phyloP scores from a whole-genome alignment of 306 rosid species.

The Lotus japonicus region DNA sequence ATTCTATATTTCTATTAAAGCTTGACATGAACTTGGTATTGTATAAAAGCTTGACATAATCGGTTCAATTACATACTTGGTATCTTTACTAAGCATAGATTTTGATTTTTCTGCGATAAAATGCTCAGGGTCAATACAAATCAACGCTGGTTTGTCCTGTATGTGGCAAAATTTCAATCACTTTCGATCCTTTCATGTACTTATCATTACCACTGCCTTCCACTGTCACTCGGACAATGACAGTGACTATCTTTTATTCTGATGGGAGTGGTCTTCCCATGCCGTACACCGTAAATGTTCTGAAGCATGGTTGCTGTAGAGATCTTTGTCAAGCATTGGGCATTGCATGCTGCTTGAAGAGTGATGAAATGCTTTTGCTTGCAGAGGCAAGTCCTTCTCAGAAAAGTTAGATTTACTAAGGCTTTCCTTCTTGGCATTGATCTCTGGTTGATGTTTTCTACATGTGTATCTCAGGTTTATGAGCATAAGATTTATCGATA shows the following conservation, averaged over 20 bases:
- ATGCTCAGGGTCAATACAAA: slow-evolving; percentile 93
- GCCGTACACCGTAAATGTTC: slow-evolving; percentile 70
- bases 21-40: slow-evolving; percentile 1
- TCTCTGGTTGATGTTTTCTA: slow-evolving; percentile 20
- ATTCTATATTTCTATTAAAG: slow-evolving; percentile 17
- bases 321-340: slow-evolving; percentile 70
- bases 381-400: slow-evolving; percentile 62
- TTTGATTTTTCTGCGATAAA: slow-evolving; percentile 13
- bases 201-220: slow-evolving; percentile 95
- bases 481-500: slow-evolving; percentile 66
- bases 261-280: slow-evolving; percentile 91
- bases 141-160: slow-evolving; percentile 94
- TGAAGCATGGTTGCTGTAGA: slow-evolving; percentile 62
- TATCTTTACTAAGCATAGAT: slow-evolving; percentile 7
- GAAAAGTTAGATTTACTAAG: background rate
- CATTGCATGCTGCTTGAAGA: slow-evolving; percentile 77
- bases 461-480: slow-evolving; percentile 51
- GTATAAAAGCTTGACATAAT: slow-evolving; percentile 12
- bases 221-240: slow-evolving; percentile 70
- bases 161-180: slow-evolving; percentile 87
- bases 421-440: background rate
- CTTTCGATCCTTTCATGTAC: slow-evolving; percentile 99
- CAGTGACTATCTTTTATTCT: slow-evolving; percentile 70
- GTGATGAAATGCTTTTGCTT: slow-evolving; percentile 86
- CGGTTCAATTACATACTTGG: background rate